Percentiles rank a stretch among this genome's conserved stretches.
These are phyloP conservation scores for Polyplosphaeria fusca DNA, from an alignment of 495 filamentous ascomycete species.

Conservation along the genomic window DNA sequence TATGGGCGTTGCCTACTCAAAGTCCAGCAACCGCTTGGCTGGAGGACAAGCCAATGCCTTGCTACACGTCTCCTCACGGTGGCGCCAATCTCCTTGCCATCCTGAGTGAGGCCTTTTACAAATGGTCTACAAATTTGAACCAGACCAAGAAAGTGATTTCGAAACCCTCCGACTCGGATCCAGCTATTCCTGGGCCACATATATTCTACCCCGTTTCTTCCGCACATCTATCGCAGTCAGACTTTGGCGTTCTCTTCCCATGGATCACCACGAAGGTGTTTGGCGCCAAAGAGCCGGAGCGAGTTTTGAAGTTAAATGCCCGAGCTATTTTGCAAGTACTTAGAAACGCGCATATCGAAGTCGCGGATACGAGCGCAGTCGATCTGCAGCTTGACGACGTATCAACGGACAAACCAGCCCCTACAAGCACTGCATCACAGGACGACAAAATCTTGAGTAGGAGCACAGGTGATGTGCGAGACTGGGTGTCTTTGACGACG, in stretches of 20 bases:
- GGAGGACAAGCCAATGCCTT: constrained; percentile 63
- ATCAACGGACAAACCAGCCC: too few species aligned
- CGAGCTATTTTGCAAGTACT: constrained; percentile 62
- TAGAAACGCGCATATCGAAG: constrained; percentile 48
- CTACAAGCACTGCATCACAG: not conserved
- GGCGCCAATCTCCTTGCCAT: constrained; percentile 58
- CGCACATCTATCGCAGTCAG: constrained; percentile 70
- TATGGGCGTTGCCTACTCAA: constrained; percentile 68
- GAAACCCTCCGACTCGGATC: constrained; percentile 18
- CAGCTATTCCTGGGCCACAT: constrained; percentile 21
- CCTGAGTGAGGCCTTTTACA: constrained; percentile 66
- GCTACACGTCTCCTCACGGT: constrained; percentile 50
- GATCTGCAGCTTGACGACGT: constrained; percentile 47
- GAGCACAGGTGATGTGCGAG: constrained; percentile 20
- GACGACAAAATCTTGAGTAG: constrained; percentile 31
- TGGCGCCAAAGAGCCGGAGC: constrained; percentile 58
- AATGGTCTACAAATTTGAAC: constrained; percentile 64
- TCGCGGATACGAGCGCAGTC: constrained; percentile 49
- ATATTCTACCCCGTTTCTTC: constrained; percentile 61
- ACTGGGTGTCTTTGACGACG: constrained; percentile 29
- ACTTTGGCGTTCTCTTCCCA: constrained; percentile 77
- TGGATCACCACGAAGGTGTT: constrained; percentile 58
- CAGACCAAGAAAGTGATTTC: constrained; percentile 56
- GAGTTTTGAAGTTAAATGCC: constrained; percentile 60
- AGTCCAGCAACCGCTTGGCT: constrained; percentile 54